Evolutionary conservation across 371 early-diverging fungal genomes (phyloP).

Genomic region (Dinochytrium kinnereticum): DNA sequence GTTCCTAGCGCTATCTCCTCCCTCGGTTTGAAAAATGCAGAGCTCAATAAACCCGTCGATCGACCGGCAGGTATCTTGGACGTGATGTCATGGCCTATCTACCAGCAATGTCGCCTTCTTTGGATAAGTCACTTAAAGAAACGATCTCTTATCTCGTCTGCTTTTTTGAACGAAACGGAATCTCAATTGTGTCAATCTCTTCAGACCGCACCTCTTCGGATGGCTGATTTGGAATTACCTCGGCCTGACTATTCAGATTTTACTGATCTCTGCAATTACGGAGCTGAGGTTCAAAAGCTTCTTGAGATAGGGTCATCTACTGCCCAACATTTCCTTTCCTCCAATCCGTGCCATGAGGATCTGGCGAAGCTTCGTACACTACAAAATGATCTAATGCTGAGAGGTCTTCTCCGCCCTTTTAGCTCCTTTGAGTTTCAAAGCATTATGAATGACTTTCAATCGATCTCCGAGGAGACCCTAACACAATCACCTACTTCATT

Average conservation of each 20-base stretch:
- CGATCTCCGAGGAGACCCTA: not conserved
- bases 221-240: too few relatives aligned
- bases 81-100: conserved; percentile 3
- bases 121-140: conserved; percentile 1
- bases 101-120: not conserved
- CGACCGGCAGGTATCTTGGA: conserved; percentile 8
- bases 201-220: too few relatives aligned
- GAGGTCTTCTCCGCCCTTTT: not conserved
- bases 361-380: not conserved
- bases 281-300: not conserved
- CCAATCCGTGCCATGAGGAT: not conserved
- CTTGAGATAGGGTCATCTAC: not conserved
- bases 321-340: conserved; percentile 1
- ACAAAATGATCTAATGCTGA: not conserved
- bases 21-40: not conserved
- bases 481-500: not conserved
- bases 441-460: not conserved
- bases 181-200: too few relatives aligned
- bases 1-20: not conserved
- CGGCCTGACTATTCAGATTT: not conserved
- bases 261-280: not conserved
- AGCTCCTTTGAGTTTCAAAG: not conserved
- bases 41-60: not conserved
- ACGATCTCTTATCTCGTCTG: not conserved
- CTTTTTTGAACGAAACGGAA: too few relatives aligned